Base-by-base conservation (phyloP, 1,284 basidiomycete species). In the Sanghuangporus baumii region DNA sequence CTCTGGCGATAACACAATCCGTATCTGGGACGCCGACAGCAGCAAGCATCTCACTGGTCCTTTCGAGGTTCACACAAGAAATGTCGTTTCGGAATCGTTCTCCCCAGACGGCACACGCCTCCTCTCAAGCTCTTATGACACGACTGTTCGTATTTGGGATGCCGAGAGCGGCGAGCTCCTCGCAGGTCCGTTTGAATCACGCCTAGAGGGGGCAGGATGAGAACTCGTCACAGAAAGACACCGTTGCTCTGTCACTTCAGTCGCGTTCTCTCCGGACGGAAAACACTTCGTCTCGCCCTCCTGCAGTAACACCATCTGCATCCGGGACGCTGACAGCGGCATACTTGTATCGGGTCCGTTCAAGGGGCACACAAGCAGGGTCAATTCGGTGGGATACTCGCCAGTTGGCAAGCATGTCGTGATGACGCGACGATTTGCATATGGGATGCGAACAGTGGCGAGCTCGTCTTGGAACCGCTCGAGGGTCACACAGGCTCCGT, bases 351-450 rank as follows among this genome's bases (percentile, higher is more conserved):
- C 41, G n/a, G 41, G 41, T 14, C 41, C 41, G 12, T 43, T 43
- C 41, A 18, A 43, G 41, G 26, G 34, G 16, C 48, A 60, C 18
- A 31, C 1, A 52, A n/a, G 36, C 8, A 37, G 18, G 50, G 50
- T 60, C 11, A 14, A 9, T 20, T 60, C 59, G n/a, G 48, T 60
- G 14, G 31, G 16, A n/a, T 60, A 34, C 34, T 60, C 59, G 11
- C 50, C 59, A 8, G 47, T 37, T 20, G 65, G 62, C 16, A 58
- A 20, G 31, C 46, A 38, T n/a, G 46, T 67, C 58, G 61, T 18
- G n/a, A 56, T 55, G 66, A 67, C 41, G 20, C 46, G 2, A 67
- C 65, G 26, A 46, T 66, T 41, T 58, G 66, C 12, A 55, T 67
- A 1, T 67, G 62, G 66, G 58, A 66, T 31, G 5, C 26, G 26